Evolutionary conservation across 2,329 filamentous ascomycete species (phyloP).

Genomic region (Ceratocystiopsis brevicomis): DNA sequence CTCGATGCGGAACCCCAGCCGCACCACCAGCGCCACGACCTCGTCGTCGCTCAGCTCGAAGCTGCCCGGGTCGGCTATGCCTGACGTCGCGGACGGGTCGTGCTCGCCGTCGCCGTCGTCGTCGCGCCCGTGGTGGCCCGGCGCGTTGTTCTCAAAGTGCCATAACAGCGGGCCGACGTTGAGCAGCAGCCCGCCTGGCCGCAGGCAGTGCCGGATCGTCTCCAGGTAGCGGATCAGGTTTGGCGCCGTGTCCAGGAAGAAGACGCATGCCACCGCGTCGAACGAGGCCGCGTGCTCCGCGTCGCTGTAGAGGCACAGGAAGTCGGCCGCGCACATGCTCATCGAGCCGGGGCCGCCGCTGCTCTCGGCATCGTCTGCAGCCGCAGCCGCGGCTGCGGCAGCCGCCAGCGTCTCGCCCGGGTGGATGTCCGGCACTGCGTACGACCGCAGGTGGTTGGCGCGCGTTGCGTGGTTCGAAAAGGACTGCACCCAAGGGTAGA

Average conservation of each 20-base stretch:
- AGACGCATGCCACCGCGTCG: constrained; percentile 73
- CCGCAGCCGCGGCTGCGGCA: constrained; percentile 4
- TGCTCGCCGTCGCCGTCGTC: constrained; percentile 31
- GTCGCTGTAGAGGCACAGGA: constrained; percentile 65
- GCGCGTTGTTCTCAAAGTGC: constrained; percentile 73
- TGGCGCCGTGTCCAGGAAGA: constrained; percentile 93
- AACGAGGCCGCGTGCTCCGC: constrained; percentile 42
- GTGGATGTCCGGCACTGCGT: constrained; percentile 65
- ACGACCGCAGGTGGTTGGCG: constrained; percentile 53
- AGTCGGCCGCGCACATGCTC: constrained; percentile 88
- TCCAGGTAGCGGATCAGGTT: constrained; percentile 84
- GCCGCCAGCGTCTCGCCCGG: constrained; percentile 35
- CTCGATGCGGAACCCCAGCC: constrained; percentile 60
- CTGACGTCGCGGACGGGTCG: constrained; percentile 31
- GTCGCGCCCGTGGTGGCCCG: constrained; percentile 34
- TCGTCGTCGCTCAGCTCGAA: constrained; percentile 86
- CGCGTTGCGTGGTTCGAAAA: constrained; percentile 74
- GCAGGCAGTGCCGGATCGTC: constrained; percentile 60
- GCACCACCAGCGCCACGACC: constrained; percentile 54
- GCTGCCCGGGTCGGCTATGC: constrained; percentile 74
- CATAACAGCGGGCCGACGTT: constrained; percentile 85
- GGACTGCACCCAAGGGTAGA: constrained; percentile 72
- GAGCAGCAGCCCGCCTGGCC: constrained; percentile 60
- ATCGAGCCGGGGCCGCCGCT: constrained; percentile 39
- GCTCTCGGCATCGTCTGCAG: background rate